Evolutionary conservation across 129 eudicot genomes (phyloP), one percentile per base, ranked within the genome.

Genomic region (Saposhnikovia divaricata): DNA sequence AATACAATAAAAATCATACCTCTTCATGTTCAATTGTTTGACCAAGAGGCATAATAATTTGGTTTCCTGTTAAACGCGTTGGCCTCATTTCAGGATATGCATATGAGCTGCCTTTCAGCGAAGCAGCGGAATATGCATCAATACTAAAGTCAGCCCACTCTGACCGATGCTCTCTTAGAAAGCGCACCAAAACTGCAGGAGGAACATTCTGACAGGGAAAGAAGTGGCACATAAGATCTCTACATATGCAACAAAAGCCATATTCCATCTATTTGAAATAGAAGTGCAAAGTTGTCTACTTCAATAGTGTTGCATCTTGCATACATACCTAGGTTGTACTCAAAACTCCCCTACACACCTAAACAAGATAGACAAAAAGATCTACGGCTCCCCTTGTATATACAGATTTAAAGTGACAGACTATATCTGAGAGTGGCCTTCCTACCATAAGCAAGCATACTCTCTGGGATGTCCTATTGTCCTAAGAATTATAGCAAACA

Each of bases 61-160:
- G 98, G 89, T 91, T 90, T 61, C 98, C 96, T 2, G 98, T 89
- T 75, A 94, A 92, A 81, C 96, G 86, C 13, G 96, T 85, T 43
- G 97, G 89, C 51, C 96, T 89, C 90, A 87, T 85, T 44, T 96
- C 96, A 8, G 89, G 88, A 86, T 84, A 87, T 66, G 91, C 81
- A 83, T 80, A 94, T 6, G 93, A 76, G 81, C 83, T 80, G 61
- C 93, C 81, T 84, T 90, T 94, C 79, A 94, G 82, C 6, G 96
- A 86, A 68, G 97, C 88, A 77, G 98, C 98, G 9, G 92, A 80
- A 82, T 91, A 94, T 68, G 98, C 96, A 87, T 94, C 98, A 47
- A 94, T 91, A 46, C 81, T 89, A 21, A 88, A 91, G 86, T 94
- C 98, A 1, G 98, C 98, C 98, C 98, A 94, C 69, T 94, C 98